Conservation (phyloP, 2,329 filamentous ascomycete species). For the Grosmannia serpens region DNA sequence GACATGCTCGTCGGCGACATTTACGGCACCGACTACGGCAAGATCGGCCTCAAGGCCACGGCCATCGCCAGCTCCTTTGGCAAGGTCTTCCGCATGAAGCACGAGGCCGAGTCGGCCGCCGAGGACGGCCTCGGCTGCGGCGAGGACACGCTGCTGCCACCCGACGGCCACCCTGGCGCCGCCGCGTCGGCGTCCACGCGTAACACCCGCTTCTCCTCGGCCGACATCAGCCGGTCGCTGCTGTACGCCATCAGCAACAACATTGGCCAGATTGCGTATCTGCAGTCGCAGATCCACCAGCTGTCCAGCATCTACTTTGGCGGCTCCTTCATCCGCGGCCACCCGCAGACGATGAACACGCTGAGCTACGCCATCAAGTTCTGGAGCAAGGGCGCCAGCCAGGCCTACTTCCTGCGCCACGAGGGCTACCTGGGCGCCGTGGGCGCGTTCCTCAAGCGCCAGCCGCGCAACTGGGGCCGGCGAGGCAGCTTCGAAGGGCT, state of each 20-base stretch:
- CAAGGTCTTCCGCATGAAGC: conserved; percentile 90
- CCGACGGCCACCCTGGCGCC: conserved; percentile 51
- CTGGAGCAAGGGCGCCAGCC: conserved; percentile 84
- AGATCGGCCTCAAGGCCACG: conserved; percentile 90
- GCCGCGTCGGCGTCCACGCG: conserved; percentile 16
- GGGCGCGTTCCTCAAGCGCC: conserved; percentile 83
- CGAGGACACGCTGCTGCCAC: conserved; percentile 87
- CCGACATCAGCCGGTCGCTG: conserved; percentile 83
- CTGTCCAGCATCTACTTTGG: conserved; percentile 94
- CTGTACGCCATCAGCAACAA: conserved; percentile 96
- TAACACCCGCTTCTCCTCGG: conserved; percentile 51
- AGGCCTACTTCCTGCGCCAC: conserved; percentile 90
- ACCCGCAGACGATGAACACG: conserved; percentile 96
- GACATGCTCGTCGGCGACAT: conserved; percentile 98
- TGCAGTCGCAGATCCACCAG: conserved; percentile 92
- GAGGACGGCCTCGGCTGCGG: conserved; percentile 65
- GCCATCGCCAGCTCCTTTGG: conserved; percentile 95
- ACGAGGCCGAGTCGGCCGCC: conserved; percentile 65
- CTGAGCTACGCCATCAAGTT: conserved; percentile 94
- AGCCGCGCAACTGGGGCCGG: conserved; percentile 84
- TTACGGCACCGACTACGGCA: conserved; percentile 89
- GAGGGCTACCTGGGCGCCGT: conserved; percentile 93
- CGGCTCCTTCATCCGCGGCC: conserved; percentile 90
- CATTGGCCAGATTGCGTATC: conserved; percentile 92
- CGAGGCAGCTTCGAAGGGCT: conserved; percentile 45